Base-by-base conservation (phyloP, 2,329 filamentous ascomycete species). In the Aspergillus flavus region DNA sequence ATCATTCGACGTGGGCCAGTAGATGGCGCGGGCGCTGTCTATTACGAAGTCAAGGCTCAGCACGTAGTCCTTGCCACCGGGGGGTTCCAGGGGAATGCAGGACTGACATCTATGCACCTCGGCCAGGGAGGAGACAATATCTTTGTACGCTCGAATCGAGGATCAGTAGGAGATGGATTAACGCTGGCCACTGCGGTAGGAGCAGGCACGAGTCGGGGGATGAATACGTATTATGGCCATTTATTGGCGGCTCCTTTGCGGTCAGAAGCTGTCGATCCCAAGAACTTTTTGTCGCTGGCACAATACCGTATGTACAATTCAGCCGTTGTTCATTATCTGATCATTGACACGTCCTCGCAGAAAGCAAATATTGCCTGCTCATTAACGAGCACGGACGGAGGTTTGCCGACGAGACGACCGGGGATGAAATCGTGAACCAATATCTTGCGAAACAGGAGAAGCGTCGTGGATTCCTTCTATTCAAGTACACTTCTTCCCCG, bases 171-270 rank as follows among this genome's bases (percentile, higher is more conserved):
- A 0, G 70, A 73, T 63, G 72, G 72, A 4, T 64, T 74, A 4
- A 68, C 39, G 23, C 57, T 73, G n/a, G 71, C 71, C 4, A 48
- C 61, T 0, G 59, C 54, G n/a, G 69, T 60, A 14, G 72, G 72
- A 32, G 70, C 71, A 19, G 69, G 66, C 19, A 69, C 67, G 7
- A 74, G 70, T 45, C 63, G 69, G 9, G 72, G 70, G 7, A 70
- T 73, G 69, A 66, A 68, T 23, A 74, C 68, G 1, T 74, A 68
- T 57, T 74, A 74, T 41, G 72, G 72, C 16, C 71, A 73, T 53
- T 61, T 74, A 1, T 46, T 74, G 28, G 68, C 71, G 21, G 71
- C 71, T 1, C 72, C 71, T 32, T 52, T 74, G 6, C 59, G 66
- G 12, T 48, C 63, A 11, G 67, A 71, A 26, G 62, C 69, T 12